Conservation (phyloP, 1,284 basidiomycete genomes). For the Boletus semigastroideus region DNA sequence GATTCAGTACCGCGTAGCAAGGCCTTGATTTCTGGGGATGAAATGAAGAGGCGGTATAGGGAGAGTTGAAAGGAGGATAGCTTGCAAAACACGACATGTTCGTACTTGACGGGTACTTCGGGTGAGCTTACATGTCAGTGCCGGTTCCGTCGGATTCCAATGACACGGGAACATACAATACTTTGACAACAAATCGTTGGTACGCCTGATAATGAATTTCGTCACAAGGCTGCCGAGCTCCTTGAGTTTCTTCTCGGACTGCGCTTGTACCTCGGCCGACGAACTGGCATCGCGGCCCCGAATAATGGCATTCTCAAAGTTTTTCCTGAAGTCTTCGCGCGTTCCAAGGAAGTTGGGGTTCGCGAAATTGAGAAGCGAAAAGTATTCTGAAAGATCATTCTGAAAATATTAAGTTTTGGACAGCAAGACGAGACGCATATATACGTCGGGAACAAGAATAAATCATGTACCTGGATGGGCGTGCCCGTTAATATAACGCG, state of each 20-base stretch:
- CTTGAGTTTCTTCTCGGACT: slow-evolving; percentile 90
- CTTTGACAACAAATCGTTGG: slow-evolving; percentile 96
- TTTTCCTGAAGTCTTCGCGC: slow-evolving; percentile 92
- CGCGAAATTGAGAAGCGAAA: slow-evolving; percentile 94
- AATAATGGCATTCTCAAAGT: slow-evolving; percentile 94
- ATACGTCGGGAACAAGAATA: not conserved
- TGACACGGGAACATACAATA: slow-evolving; percentile 65
- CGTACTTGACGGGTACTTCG: slow-evolving; percentile 97
- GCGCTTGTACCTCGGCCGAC: slow-evolving; percentile 77
- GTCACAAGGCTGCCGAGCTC: slow-evolving; percentile 90
- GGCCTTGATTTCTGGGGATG: slow-evolving; percentile 92
- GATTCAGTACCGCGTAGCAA: slow-evolving; percentile 89
- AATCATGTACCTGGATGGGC: slow-evolving; percentile 74
- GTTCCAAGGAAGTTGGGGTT: slow-evolving; percentile 95
- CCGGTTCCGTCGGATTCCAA: not conserved
- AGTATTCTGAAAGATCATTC: slow-evolving; percentile 98
- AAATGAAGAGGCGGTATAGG: slow-evolving; percentile 92
- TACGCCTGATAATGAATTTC: slow-evolving; percentile 96
- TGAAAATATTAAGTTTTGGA: slow-evolving; percentile 31
- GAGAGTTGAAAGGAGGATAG: slow-evolving; percentile 87
- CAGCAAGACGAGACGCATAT: slow-evolving; percentile 5
- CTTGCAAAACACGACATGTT: slow-evolving; percentile 97
- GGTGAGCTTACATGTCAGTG: slow-evolving; percentile 10
- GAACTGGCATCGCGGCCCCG: slow-evolving; percentile 93
- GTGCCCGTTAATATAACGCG: slow-evolving; percentile 97